Evolutionary conservation across 306 rosid genomes (phyloP).

Genomic region (Casuarina cunninghamiana): DNA sequence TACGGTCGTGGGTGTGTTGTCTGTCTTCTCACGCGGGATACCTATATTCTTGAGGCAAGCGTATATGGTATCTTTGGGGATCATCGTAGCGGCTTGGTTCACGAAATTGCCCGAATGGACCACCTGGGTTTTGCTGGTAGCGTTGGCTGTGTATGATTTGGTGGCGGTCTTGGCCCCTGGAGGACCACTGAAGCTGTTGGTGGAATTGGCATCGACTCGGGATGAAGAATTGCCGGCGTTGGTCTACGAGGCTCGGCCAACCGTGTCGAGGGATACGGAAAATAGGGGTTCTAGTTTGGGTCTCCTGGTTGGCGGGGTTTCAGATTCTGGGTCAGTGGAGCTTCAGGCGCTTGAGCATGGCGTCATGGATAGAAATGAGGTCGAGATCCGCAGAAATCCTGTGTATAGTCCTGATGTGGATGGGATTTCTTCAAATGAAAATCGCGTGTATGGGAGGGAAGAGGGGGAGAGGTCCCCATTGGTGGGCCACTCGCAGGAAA

Average conservation of each 20-base stretch:
- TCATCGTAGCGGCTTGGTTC: constrained; percentile 89
- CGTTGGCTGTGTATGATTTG: constrained; percentile 78
- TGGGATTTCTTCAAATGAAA: constrained; percentile 21
- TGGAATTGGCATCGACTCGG: constrained; percentile 80
- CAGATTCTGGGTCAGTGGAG: constrained; percentile 65
- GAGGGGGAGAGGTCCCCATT: constrained; percentile 61
- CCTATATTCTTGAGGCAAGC: constrained; percentile 73
- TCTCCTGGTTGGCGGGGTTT: constrained; percentile 57
- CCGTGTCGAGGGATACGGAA: constrained; percentile 34
- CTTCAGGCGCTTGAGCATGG: constrained; percentile 54
- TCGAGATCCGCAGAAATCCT: constrained; percentile 14
- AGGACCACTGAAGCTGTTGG: constrained; percentile 85
- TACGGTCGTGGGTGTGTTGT: constrained; percentile 74
- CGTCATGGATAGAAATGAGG: constrained; percentile 25
- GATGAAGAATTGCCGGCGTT: constrained; percentile 92
- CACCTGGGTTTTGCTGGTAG: constrained; percentile 80
- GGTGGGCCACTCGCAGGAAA: constrained; percentile 39
- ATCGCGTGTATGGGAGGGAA: constrained; percentile 18
- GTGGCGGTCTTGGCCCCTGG: constrained; percentile 95
- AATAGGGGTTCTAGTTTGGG: constrained; percentile 43
- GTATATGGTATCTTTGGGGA: constrained; percentile 80
- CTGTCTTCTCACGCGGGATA: constrained; percentile 67
- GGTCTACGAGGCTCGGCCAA: constrained; percentile 87
- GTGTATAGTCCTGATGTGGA: constrained; percentile 27
- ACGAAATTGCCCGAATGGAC: constrained; percentile 94